Evolutionary conservation across 495 filamentous ascomycete genomes (phyloP), one percentile per base, ranked within the genome.

Genomic region (Amorphotheca resinae): DNA sequence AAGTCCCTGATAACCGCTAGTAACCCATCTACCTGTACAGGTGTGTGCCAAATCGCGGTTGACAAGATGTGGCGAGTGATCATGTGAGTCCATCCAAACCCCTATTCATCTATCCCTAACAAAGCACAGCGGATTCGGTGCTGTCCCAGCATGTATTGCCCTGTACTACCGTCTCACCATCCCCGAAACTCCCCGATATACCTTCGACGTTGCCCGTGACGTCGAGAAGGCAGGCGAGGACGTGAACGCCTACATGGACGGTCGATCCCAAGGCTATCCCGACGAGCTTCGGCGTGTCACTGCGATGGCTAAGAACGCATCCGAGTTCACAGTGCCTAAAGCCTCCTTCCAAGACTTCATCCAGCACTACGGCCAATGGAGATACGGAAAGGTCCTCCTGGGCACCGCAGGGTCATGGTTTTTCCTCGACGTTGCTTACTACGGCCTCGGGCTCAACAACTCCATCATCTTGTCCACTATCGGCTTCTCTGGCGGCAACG

Each of bases 11-110:
- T 63, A 33, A 57, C 61, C 8, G 71, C 77, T 9, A 54, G 63
- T 8, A 57, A 46, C 4, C 62, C 66, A 17, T 58, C 53, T 4
- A 53, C 64, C 12, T 87, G 82, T 64, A 65, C 64, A 22, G 83
- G 77, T 22, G 73, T 67, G 33, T 87, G 82, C 60, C 64, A 64
- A 21, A 44, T 79, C 16, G 81, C 81, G 12, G 80, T 85, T 6
- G 84, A 89, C 63, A 84, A 84, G 66, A 85, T 88, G 78, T 91
- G 84, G 84, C 72, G 84, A 48, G 62, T 72, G 3, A 64, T 87
- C 32, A 82, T 89, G n/a, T n/a, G n/a, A n/a, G n/a, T n/a, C n/a
- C n/a, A n/a, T n/a, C n/a, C n/a, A n/a, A n/a, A n/a, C n/a, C n/a
- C n/a, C n/a, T n/a, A n/a, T n/a, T n/a, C n/a, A n/a, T n/a, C n/a